Evolutionary conservation across 2,329 filamentous ascomycete species (phyloP), one percentile per base, ranked within the genome.

Genomic region (Apiospora kogelbergensis): DNA sequence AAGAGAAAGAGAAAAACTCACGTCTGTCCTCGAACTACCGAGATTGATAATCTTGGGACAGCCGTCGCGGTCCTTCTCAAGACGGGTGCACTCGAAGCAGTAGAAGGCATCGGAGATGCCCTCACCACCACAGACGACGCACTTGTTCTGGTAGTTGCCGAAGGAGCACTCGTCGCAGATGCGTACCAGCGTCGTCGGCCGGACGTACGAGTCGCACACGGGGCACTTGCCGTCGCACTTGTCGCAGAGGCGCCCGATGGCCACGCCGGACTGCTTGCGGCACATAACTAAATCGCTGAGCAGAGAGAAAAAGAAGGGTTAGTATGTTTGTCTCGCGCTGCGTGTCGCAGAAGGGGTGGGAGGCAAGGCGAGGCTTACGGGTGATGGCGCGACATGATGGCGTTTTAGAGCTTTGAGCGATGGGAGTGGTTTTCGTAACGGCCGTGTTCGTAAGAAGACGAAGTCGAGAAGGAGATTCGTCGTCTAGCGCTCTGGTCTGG

Each of bases 101-200:
- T 99, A 99, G 82, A 98, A 98, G 65, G 96, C 96, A 80, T 99
- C 96, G 42, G 93, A 96, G 80, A 99, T 99, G 40, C 96, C 96
- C 84, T 98, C 96, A 76, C 96, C 96, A 80, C 96, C 96, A 82
- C 96, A 99, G 57, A 99, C 96, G 74, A 99, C 94, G 80, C 96
- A 99, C 83, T 99, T 99, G 86, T 99, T 99, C 84, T 98, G 96
- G 86, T 98, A 99, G 87, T 99, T 99, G 79, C 96, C 96, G 81
- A 99, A 99, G 80, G 93, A 95, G 87, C 96, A 99, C 84, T 99
- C 96, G 85, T 99, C 96, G 86, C 96, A 99, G 84, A 99, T 98
- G 78, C 95, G 94, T 71, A 97, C 96, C 69, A 98, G 91, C 10
- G 96, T 98, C 37, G 96, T 99, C 15, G 96, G 96, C 20, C 96